Evolutionary conservation across 768 basidiomycete species (phyloP), one percentile per base, ranked within the genome.

Genomic region (Dendrothele bispora): DNA sequence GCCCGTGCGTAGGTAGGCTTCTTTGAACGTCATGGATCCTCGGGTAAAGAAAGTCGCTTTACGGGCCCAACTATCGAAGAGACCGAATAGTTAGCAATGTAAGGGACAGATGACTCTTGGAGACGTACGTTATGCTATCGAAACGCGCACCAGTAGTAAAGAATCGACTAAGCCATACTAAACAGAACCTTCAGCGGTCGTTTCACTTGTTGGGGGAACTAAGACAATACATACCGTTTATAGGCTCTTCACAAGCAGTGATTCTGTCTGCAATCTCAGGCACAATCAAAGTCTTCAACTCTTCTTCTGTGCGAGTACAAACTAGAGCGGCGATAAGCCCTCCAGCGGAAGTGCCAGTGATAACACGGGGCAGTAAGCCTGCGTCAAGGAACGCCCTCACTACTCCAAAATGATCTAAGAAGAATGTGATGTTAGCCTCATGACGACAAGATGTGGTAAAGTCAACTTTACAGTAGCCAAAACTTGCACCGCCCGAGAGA

Each of bases 261-360:
- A 98, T 82, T 50, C 78, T 86, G 52, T 88, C 79, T 0, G 95
- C 95, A 27, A 99, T 70, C 54, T 85, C 81, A 0, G 97, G 95
- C 0, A 86, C 79, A 25, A 98, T 72, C 27, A 98, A 66, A 24
- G 70, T 58, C 55, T 79, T 84, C 42, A 98, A 74, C 63, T 99
- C 97, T 12, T 83, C 86, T 48, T 98, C 84, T 22, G 91, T 98
- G 39, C 88, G 79, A 0, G 91, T 94, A 65, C 95, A 94, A 15
- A 83, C 77, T 28, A 99, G 69, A 3, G 81, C 78, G 28, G 83
- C 73, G 41, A 92, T 73, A 7, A 98, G 78, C 7, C 89, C 94
- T 4, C 95, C 95, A 1, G 95, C 95, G 29, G 89, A 92, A 5
- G 95, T 98, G 11, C 95, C 95, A 8, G 95, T 90, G 49, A 98